phyloP scores from a whole-genome alignment of 768 basidiomycete species.

The Collybia mongolica region DNA sequence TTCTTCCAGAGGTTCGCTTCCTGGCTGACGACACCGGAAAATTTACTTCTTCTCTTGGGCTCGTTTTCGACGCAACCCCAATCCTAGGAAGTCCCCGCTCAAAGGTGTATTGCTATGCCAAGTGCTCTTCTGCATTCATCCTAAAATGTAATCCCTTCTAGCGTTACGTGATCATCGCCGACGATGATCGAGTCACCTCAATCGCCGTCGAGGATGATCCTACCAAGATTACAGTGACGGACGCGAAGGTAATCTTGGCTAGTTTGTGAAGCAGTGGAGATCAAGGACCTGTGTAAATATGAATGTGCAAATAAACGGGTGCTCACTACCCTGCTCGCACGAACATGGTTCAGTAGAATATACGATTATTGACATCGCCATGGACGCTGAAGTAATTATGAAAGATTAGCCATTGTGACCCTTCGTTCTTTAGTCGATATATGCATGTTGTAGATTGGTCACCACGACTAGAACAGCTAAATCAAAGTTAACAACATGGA shows the following conservation, averaged over 20 bases:
- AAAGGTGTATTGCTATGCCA: slow-evolving; percentile 40
- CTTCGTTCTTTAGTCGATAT: too few relatives aligned
- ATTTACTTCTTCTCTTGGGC: slow-evolving; percentile 52
- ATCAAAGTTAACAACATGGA: too few relatives aligned
- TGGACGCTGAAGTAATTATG: too few relatives aligned
- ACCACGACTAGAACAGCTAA: too few relatives aligned
- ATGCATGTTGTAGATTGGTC: too few relatives aligned
- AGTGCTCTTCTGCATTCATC: neutral
- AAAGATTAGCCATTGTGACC: too few relatives aligned
- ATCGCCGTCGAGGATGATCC: slow-evolving; percentile 52
- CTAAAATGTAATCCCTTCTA: slow-evolving; percentile 20
- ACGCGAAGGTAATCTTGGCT: slow-evolving; percentile 44
- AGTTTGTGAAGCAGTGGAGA: slow-evolving; percentile 13
- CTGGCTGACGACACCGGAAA: slow-evolving; percentile 69
- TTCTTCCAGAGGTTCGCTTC: slow-evolving; percentile 48
- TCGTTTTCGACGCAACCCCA: slow-evolving; percentile 59
- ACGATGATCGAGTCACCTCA: slow-evolving; percentile 54
- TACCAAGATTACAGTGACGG: slow-evolving; percentile 48
- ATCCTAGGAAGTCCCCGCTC: slow-evolving; percentile 68
- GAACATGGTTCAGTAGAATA: too few relatives aligned
- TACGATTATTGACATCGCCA: too few relatives aligned
- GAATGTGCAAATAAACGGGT: too few relatives aligned
- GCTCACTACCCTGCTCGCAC: too few relatives aligned
- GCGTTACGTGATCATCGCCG: slow-evolving; percentile 58
- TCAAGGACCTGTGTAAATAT: too few relatives aligned